A percentile compares a stretch with the other conserved stretches of the same genome.
Evolutionary conservation across 2,329 filamentous ascomycete genomes (phyloP).

Genomic region (Hypoxylon sp.): DNA sequence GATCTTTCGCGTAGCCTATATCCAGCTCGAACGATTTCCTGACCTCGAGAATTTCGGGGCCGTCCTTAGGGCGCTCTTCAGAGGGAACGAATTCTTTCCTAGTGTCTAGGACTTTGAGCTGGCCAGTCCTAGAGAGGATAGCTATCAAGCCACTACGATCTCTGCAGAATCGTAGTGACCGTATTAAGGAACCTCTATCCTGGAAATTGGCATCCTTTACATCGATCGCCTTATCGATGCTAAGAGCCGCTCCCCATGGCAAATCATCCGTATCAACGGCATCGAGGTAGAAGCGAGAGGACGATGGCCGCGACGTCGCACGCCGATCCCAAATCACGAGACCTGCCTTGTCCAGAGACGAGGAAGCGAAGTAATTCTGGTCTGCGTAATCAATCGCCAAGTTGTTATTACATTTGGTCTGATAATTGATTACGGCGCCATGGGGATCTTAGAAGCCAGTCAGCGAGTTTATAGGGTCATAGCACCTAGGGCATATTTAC

Average conservation of each 20-base stretch:
- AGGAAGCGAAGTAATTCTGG: conserved; percentile 87
- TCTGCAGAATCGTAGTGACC: conserved; percentile 74
- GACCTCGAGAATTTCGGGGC: conserved; percentile 73
- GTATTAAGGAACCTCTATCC: conserved; percentile 73
- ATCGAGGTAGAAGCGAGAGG: conserved; percentile 69
- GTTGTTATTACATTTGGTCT: conserved; percentile 78
- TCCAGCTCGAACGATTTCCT: conserved; percentile 74
- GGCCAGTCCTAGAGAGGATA: conserved; percentile 73
- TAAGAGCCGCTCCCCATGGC: conserved; percentile 74
- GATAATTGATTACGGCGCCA: conserved; percentile 70
- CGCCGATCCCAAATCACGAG: conserved; percentile 86
- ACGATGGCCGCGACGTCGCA: conserved; percentile 66
- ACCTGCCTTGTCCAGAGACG: conserved; percentile 80
- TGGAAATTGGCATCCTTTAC: conserved; percentile 67
- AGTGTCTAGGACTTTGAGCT: conserved; percentile 73
- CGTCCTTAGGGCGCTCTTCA: conserved; percentile 60
- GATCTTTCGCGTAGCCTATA: conserved; percentile 67
- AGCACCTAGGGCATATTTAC: conserved; percentile 59
- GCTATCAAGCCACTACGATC: conserved; percentile 74
- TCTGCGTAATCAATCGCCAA: conserved; percentile 84
- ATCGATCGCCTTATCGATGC: conserved; percentile 70
- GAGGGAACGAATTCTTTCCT: conserved; percentile 66
- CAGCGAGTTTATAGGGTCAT: conserved; percentile 29
- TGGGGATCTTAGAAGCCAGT: conserved; percentile 61
- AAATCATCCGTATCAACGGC: conserved; percentile 73